Evolutionary conservation across 495 filamentous ascomycete genomes (phyloP).

Genomic region (Xylaria telfairii): DNA sequence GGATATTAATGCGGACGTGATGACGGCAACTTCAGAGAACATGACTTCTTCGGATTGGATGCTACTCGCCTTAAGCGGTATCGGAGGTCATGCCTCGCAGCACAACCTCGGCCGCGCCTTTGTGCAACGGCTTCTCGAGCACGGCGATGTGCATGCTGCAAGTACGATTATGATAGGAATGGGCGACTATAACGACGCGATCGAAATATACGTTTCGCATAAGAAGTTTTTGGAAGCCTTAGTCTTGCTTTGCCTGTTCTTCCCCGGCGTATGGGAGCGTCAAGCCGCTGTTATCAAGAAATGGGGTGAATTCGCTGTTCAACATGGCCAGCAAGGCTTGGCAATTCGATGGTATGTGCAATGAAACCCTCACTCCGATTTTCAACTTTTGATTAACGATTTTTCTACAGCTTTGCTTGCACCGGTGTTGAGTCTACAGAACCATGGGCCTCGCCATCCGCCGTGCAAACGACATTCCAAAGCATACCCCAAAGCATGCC

Average conservation of each 20-base stretch:
- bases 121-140: conserved; percentile 87
- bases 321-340: conserved; percentile 83
- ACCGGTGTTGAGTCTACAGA: conserved; percentile 75
- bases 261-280: conserved; percentile 83
- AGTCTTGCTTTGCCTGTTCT: conserved; percentile 76
- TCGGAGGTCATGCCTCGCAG: conserved; percentile 78
- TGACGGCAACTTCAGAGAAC: conserved; percentile 78
- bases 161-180: conserved; percentile 90
- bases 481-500: conserved; percentile 51
- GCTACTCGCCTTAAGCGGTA: conserved; percentile 89
- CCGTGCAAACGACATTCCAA: conserved; percentile 68
- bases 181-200: conserved; percentile 91
- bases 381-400: conserved; percentile 7
- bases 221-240: conserved; percentile 91
- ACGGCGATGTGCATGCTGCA: conserved; percentile 88
- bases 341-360: conserved; percentile 79
- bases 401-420: conserved; percentile 69
- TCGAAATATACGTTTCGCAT: conserved; percentile 95
- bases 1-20: conserved; percentile 79
- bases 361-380: not conserved
- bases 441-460: conserved; percentile 83
- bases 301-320: conserved; percentile 93
- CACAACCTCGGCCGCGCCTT: conserved; percentile 92
- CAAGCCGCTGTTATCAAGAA: conserved; percentile 85
- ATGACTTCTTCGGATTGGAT: conserved; percentile 96